Evolutionary conservation across 2,329 filamentous ascomycete species (phyloP).

Genomic region (Talaromyces sp.): DNA sequence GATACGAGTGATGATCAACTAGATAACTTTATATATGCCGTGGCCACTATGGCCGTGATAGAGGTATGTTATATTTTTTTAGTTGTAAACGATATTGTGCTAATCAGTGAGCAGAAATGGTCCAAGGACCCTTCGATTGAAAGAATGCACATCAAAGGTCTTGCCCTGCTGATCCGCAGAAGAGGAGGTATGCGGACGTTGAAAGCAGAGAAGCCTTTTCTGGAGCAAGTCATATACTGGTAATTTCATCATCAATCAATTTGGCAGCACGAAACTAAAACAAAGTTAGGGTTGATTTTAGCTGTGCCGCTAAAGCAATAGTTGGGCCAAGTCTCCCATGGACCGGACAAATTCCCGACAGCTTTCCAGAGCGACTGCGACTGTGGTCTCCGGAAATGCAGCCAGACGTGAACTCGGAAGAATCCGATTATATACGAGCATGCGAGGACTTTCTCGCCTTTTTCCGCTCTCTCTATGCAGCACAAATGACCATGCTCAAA

Average conservation of each 20-base stretch:
- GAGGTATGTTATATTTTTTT: too few species aligned
- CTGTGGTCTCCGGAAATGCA: conserved; percentile 20
- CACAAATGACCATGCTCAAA: conserved; percentile 18
- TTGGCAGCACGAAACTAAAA: not conserved
- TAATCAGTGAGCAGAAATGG: conserved; percentile 25
- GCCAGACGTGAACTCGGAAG: conserved; percentile 15
- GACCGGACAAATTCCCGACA: conserved; percentile 21
- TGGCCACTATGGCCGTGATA: conserved; percentile 28
- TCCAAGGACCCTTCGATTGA: conserved; percentile 26
- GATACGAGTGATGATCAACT: conserved; percentile 17
- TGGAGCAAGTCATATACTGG: conserved; percentile 29
- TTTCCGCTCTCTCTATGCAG: conserved; percentile 20
- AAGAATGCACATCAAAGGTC: conserved; percentile 23
- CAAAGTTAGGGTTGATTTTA: conserved; percentile 25
- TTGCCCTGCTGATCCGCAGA: conserved; percentile 22
- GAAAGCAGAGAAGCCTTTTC: conserved; percentile 19
- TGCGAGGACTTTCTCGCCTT: conserved; percentile 27
- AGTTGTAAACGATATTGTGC: too few species aligned
- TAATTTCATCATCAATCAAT: conserved; percentile 7
- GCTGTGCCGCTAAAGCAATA: conserved; percentile 25
- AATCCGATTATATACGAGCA: conserved; percentile 17
- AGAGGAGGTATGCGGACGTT: conserved; percentile 26
- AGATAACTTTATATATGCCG: conserved; percentile 26
- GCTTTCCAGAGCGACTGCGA: conserved; percentile 16
- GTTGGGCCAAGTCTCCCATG: conserved; percentile 23